Conservation (phyloP, 2,329 filamentous ascomycete genomes). For the Fusarium chlamydosporum region DNA sequence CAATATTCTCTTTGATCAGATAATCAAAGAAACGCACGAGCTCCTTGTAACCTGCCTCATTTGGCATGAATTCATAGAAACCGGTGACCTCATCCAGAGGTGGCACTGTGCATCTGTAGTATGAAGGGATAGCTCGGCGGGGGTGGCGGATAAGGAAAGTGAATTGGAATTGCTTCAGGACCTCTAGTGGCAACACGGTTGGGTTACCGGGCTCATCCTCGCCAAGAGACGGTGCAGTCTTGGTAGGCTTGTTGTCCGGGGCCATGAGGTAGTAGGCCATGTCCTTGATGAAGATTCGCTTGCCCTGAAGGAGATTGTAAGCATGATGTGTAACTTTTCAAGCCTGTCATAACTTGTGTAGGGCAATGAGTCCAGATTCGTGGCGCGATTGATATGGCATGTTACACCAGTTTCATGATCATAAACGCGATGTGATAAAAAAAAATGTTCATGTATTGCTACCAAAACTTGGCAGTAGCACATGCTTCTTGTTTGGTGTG, state of each 20-base stretch:
- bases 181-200: conserved; percentile 81
- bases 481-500: conserved; percentile 19
- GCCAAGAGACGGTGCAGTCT: conserved; percentile 84
- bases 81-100: conserved; percentile 86
- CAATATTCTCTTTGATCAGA: conserved; percentile 75
- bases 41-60: conserved; percentile 92
- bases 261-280: conserved; percentile 94
- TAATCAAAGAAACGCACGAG: conserved; percentile 90
- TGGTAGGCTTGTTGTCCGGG: conserved; percentile 75
- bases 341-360: conserved; percentile 7
- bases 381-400: conserved; percentile 16
- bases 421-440: conserved; percentile 3
- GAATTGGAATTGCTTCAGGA: conserved; percentile 88
- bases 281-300: conserved; percentile 97
- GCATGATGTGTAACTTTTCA: conserved; percentile 22
- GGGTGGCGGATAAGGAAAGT: conserved; percentile 97
- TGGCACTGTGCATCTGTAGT: conserved; percentile 93
- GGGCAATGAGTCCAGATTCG: background rate
- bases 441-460: background rate
- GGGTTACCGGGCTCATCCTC: conserved; percentile 79
- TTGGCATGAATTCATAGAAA: conserved; percentile 87
- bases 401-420: conserved; percentile 12
- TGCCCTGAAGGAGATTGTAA: conserved; percentile 70
- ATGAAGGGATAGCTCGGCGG: conserved; percentile 90
- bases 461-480: conserved; percentile 15